Conservation (phyloP, 768 basidiomycete genomes). For the Phallus indusiatus region DNA sequence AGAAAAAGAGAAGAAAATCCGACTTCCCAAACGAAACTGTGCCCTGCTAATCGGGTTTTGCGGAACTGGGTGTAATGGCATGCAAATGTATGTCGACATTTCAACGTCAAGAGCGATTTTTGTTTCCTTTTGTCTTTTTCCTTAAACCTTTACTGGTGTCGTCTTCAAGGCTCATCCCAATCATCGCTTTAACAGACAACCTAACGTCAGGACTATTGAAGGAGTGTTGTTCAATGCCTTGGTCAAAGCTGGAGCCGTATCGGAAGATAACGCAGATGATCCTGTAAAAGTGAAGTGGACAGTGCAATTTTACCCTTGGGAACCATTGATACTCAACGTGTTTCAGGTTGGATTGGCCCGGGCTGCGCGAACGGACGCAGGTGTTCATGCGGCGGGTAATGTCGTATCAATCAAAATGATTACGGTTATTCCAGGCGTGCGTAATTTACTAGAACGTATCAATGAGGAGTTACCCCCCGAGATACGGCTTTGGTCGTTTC, state of each 20-base stretch:
- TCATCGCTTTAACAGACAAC: constrained; percentile 41
- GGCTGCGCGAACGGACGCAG: constrained; percentile 93
- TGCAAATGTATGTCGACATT: constrained; percentile 76
- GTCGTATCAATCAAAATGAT: constrained; percentile 90
- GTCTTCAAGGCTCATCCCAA: background rate
- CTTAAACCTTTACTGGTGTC: too few relatives aligned
- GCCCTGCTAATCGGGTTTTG: constrained; percentile 86
- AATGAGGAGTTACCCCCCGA: constrained; percentile 87
- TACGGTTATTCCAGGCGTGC: constrained; percentile 56
- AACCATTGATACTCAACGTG: background rate
- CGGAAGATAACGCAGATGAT: constrained; percentile 86
- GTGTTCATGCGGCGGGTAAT: constrained; percentile 96
- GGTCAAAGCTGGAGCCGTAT: constrained; percentile 87
- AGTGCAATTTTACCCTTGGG: background rate
- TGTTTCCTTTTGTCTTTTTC: background rate
- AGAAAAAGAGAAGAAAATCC: constrained; percentile 33
- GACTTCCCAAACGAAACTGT: constrained; percentile 76
- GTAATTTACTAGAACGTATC: constrained; percentile 59
- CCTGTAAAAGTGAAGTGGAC: constrained; percentile 58
- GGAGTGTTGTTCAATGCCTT: constrained; percentile 82
- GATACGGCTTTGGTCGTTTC: constrained; percentile 88
- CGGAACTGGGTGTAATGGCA: constrained; percentile 86
- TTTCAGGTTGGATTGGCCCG: constrained; percentile 73
- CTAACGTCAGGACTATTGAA: constrained; percentile 75
- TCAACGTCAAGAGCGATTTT: background rate